Conservation (phyloP, 2,329 filamentous ascomycete genomes). For the Colletotrichum truncatum region DNA sequence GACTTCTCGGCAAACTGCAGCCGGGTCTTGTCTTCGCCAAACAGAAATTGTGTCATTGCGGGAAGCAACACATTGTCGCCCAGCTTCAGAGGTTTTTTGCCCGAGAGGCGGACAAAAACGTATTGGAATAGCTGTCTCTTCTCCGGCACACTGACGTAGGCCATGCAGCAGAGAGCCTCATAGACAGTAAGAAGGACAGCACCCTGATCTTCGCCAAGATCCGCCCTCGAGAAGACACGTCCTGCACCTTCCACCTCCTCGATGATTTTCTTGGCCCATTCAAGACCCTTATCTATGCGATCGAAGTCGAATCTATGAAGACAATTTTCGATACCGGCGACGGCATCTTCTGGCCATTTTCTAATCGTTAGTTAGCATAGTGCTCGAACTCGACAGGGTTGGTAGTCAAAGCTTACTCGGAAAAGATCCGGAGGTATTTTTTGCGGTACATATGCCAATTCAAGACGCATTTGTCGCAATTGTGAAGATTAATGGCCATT, state of each 20-base stretch:
- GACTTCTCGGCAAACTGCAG: conserved; percentile 73
- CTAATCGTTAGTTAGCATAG: conserved; percentile 40
- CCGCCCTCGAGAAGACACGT: conserved; percentile 54
- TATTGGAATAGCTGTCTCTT: conserved; percentile 74
- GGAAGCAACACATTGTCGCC: conserved; percentile 78
- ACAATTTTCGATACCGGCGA: conserved; percentile 61
- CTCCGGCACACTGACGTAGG: conserved; percentile 71
- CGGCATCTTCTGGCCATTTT: conserved; percentile 58
- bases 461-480: conserved; percentile 76
- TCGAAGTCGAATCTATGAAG: conserved; percentile 69
- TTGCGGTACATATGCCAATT: conserved; percentile 78
- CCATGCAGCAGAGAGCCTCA: conserved; percentile 85
- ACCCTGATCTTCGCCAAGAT: conserved; percentile 57
- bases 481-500: conserved; percentile 66
- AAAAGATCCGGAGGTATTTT: conserved; percentile 68
- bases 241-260: conserved; percentile 58
- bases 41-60: conserved; percentile 86
- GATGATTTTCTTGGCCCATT: conserved; percentile 65
- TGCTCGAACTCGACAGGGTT: background rate
- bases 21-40: conserved; percentile 73
- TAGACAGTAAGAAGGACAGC: conserved; percentile 83
- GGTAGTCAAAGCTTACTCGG: conserved; percentile 56
- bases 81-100: conserved; percentile 81
- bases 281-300: conserved; percentile 68
- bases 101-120: conserved; percentile 83